These are phyloP conservation scores for Cryptococcus depauperatus DNA, from an alignment of 1,284 basidiomycete species.

Conservation along the genomic window DNA sequence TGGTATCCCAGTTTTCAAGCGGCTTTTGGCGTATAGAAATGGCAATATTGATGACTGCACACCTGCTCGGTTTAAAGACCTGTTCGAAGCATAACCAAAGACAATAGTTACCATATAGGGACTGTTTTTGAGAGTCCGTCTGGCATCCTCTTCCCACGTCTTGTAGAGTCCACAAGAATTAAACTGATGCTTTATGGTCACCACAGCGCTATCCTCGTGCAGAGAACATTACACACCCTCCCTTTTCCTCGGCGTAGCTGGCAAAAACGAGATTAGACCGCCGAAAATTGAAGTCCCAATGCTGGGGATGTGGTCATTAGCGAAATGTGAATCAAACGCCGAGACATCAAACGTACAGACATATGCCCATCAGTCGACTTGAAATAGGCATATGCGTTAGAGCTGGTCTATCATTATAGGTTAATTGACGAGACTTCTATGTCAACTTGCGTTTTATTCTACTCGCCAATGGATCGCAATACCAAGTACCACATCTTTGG, in stretches of 20 bases:
- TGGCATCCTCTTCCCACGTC: constrained; percentile 87
- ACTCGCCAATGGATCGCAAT: constrained; percentile 59
- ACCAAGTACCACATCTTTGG: constrained; percentile 90
- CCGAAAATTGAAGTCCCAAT: constrained; percentile 80
- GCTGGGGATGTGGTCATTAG: too few relatives aligned
- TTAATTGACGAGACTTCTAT: constrained; percentile 4
- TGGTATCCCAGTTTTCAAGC: constrained; percentile 27
- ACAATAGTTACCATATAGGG: constrained; percentile 73
- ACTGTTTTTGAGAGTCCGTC: constrained; percentile 92
- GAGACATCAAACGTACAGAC: constrained; percentile 41
- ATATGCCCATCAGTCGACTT: constrained; percentile 96
- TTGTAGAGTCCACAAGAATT: constrained; percentile 84
- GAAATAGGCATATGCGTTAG: constrained; percentile 63
- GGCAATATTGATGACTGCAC: constrained; percentile 78
- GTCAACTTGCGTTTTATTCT: too few relatives aligned
- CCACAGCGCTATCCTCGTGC: too few relatives aligned
- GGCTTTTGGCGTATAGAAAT: constrained; percentile 1
- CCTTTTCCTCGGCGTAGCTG: constrained; percentile 50
- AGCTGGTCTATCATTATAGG: constrained; percentile 34
- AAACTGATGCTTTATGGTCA: constrained; percentile 49
- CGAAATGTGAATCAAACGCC: neutral
- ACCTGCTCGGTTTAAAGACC: constrained; percentile 38
- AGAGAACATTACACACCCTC: constrained; percentile 54
- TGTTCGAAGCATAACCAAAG: neutral
- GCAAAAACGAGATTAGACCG: constrained; percentile 79